Base-by-base conservation (phyloP, 2,329 filamentous ascomycete species). In the Ophiostoma ips region DNA sequence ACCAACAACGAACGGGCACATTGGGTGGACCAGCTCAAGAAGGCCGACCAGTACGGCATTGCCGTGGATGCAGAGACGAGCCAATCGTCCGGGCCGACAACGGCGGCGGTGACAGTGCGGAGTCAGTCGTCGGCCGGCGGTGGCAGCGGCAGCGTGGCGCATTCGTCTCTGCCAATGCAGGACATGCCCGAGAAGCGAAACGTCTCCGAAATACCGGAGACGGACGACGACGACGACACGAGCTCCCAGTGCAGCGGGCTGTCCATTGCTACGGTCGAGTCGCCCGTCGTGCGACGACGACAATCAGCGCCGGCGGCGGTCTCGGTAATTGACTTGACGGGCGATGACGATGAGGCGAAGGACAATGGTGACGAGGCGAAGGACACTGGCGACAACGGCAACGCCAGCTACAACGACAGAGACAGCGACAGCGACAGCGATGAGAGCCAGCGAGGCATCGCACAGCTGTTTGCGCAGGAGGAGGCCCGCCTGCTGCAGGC, bases 11-110 rank as follows among this genome's bases (percentile, higher is more conserved):
- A 54, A n/a, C 31, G 30, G 1, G 35, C 28, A 1, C 61, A 69
- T 10, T 86, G 82, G 81, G 71, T 79, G 24, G 69, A 71, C 9
- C 75, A 70, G 45, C 62, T 87, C n/a, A 74, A 82, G 54, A 61
- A 65, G 21, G 70, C 74, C 0, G 73, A 80, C 55, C 69, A 71
- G 2, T 61, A 65, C 10, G 67, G 67, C 7, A 57, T 65, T 5
- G 59, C 65, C 0, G 61, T 69, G 16, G 71, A 76, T 52, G 62
- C 65, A 44, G 73, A 77, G 55, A 62, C 65, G 34, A 73, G 68
- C 1, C 61, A 62, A 37, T 65, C 66, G 15, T 43, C 40, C 3
- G 40, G 40, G 47, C 58, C 60, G n/a, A 50, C 54, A 3, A 52
- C 55, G 11, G 24, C 55, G 11, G 24, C 41, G 16, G 34, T 30